Conservation (phyloP, 2,329 filamentous ascomycete species). For the Apiospora phragmitis region DNA sequence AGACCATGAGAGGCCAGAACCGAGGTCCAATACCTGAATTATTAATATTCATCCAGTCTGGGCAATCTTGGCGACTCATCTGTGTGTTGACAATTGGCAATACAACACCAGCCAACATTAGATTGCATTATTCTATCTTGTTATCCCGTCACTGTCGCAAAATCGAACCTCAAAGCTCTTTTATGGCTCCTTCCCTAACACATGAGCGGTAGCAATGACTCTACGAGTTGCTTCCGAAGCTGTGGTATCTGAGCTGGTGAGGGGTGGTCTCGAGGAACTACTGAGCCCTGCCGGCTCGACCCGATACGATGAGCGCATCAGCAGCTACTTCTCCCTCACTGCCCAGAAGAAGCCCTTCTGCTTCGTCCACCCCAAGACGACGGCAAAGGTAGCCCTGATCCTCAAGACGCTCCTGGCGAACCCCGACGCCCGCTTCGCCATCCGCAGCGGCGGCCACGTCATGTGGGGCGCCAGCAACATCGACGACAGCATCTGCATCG, state of each 20-base stretch:
- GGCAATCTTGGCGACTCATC: no score
- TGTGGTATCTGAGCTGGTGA: background rate
- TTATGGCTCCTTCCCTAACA: no score
- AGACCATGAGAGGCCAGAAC: no score
- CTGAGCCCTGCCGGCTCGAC: background rate
- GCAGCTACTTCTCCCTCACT: slow-evolving; percentile 2
- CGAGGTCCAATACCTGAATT: no score
- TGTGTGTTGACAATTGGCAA: no score
- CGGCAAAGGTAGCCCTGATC: background rate
- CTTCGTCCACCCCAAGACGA: background rate
- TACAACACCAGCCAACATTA: no score
- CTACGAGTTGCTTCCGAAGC: background rate
- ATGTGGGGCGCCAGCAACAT: slow-evolving; percentile 36
- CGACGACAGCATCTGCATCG: slow-evolving; percentile 30
- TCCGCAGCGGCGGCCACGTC: slow-evolving; percentile 41
- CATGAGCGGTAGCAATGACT: no score
- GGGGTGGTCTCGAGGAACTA: background rate
- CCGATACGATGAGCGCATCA: background rate
- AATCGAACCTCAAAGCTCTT: no score
- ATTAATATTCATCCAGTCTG: no score
- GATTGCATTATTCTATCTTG: no score
- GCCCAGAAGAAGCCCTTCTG: background rate
- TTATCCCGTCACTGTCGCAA: no score
- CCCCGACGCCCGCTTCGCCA: slow-evolving; percentile 30
- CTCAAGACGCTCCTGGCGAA: background rate